Base-by-base conservation (phyloP, 2,329 filamentous ascomycete species). In the Dactylellina leptospora region DNA sequence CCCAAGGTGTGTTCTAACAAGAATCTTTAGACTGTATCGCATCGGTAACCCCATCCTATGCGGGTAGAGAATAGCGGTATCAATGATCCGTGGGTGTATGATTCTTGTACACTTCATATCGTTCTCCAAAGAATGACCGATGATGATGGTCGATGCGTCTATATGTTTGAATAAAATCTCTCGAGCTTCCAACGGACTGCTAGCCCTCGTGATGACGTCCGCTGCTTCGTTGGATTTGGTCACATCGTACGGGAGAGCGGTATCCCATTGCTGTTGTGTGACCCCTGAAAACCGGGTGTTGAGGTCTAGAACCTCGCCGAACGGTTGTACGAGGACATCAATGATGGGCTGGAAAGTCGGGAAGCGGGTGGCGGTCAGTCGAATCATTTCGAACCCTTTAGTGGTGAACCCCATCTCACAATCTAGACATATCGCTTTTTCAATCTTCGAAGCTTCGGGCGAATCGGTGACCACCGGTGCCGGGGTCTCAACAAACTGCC, bases 341-440 rank as follows among this genome's bases (percentile, higher is more conserved):
- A 97, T 82, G 0, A 99, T 80, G 56, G 85, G 84, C 56, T 88
- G 85, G 18, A 91, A 90, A 6, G 84, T 82, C 0, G 93, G 93
- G 93, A 95, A 99, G 8, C 89, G 87, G 2, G 93, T 89, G 3
- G 91, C 93, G 0, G 95, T 97, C 2, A 99, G 80, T 6, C 95
- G 91, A 63, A 97, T 88, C 16, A 99, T 84, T 79, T 99, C 95
- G 74, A 97, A 82, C 0, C 96, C 95, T 53, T 89, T 80, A 0
- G 91, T 90, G 0, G 96, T 99, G 78, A 96, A 97, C 3, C 91
- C 91, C 95, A 99, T 99, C 78, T 99, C 95, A 77, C 95, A 97
- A 79, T 99, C 95, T 77, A 99, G 93, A 74, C 88, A 90, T 9
- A 97, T 87, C 1, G 90, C 91, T 33, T 85, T 85, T 47, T 74